Evolutionary conservation across 495 filamentous ascomycete genomes (phyloP).

Genomic region (Penicillium lividum): DNA sequence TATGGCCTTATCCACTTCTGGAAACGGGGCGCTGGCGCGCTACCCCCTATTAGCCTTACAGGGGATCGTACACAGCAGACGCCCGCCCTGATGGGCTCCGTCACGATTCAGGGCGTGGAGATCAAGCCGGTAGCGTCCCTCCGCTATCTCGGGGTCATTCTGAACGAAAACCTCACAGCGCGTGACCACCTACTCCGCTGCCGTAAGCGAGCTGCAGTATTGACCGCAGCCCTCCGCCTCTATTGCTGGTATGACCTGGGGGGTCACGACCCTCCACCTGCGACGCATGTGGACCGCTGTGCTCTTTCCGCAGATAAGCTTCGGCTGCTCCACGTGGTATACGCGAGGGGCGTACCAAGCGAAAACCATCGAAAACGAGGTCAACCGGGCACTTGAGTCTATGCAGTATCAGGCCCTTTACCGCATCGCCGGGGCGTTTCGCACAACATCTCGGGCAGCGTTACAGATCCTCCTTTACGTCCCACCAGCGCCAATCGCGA

Average conservation of each 20-base stretch:
- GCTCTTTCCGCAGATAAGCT: not conserved
- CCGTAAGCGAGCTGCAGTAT: not conserved
- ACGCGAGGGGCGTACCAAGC: not conserved
- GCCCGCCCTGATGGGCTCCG: not conserved
- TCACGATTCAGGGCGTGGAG: no score
- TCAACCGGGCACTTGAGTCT: not conserved
- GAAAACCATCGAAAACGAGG: not conserved
- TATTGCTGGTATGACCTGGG: not conserved
- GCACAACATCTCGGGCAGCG: not conserved
- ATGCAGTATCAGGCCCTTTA: not conserved
- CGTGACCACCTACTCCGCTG: not conserved
- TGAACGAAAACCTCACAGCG: not conserved
- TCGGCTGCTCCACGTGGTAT: not conserved
- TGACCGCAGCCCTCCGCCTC: not conserved
- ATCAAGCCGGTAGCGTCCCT: not conserved
- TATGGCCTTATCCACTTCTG: conserved; percentile 1
- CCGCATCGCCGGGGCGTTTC: not conserved
- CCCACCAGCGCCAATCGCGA: no score
- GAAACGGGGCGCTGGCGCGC: not conserved
- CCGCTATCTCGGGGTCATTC: not conserved
- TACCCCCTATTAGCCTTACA: no score
- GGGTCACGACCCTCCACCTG: not conserved
- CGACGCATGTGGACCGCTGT: not conserved
- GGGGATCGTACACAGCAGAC: not conserved
- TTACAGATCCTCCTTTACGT: no score